These are phyloP conservation scores for Aureoboletus auriporus DNA, from an alignment of 768 basidiomycete genomes.

Conservation along the genomic window DNA sequence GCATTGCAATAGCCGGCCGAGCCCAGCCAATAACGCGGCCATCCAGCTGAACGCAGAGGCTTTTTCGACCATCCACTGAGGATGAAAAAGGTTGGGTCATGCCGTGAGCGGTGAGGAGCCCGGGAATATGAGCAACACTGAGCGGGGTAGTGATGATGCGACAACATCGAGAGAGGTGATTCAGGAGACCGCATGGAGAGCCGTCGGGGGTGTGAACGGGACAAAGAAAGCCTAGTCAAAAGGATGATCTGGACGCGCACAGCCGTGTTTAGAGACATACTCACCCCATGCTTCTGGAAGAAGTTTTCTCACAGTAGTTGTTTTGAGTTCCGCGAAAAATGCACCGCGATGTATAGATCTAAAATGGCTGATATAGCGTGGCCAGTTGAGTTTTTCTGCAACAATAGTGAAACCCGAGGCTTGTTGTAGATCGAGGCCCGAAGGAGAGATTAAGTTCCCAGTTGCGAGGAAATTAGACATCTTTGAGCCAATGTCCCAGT, in stretches of 20 bases:
- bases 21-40: constrained; percentile 96
- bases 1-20: constrained; percentile 61
- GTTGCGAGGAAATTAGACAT: constrained; percentile 95
- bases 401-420: constrained; percentile 98
- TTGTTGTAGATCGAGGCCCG: constrained; percentile 95
- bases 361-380: constrained; percentile 97
- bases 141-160: constrained; percentile 81
- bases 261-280: constrained; percentile 10
- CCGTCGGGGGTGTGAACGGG: constrained; percentile 99
- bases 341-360: constrained; percentile 98
- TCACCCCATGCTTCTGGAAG: constrained; percentile 97
- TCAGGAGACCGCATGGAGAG: constrained; percentile 94
- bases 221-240: constrained; percentile 79
- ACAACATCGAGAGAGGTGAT: constrained; percentile 92
- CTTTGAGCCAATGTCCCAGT: constrained; percentile 88
- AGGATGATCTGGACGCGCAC: constrained; percentile 7
- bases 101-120: constrained; percentile 79
- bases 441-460: constrained; percentile 90
- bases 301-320: constrained; percentile 93
- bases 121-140: constrained; percentile 72
- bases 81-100: constrained; percentile 90
- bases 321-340: constrained; percentile 98
- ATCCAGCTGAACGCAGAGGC: constrained; percentile 91
- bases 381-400: constrained; percentile 98
- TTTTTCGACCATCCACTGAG: constrained; percentile 75